Percentiles rank a stretch among this genome's conserved stretches.
Evolutionary conservation across 1,139 yeast genomes (phyloP).

Genomic region (Waltiozyma sp.): DNA sequence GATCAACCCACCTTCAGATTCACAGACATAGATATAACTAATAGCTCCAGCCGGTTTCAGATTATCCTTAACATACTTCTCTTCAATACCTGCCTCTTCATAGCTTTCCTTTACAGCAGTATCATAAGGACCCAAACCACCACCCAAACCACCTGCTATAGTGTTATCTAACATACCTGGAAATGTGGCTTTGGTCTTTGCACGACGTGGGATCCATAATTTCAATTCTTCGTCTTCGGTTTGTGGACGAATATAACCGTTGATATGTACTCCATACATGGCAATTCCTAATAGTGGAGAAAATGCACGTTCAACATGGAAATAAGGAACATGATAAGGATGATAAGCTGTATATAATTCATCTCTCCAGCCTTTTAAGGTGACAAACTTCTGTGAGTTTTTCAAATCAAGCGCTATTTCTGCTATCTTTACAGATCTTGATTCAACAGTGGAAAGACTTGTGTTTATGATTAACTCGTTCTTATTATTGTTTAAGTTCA

Average conservation of each 20-base stretch:
- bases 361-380: conserved; percentile 72
- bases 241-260: conserved; percentile 52
- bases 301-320: conserved; percentile 68
- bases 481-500: conserved; percentile 26
- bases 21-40: conserved; percentile 35
- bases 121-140: conserved; percentile 65
- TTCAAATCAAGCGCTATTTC: conserved; percentile 36
- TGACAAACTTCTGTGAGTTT: conserved; percentile 26
- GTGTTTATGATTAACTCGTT: conserved; percentile 29
- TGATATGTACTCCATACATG: conserved; percentile 83
- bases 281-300: conserved; percentile 75
- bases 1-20: conserved; percentile 38
- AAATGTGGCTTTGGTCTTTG: conserved; percentile 69
- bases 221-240: conserved; percentile 31
- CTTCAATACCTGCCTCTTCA: conserved; percentile 81
- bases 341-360: conserved; percentile 70
- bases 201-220: conserved; percentile 81
- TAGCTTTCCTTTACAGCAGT: conserved; percentile 77
- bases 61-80: conserved; percentile 35
- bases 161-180: conserved; percentile 90
- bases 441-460: conserved; percentile 32
- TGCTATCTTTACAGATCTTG: conserved; percentile 35
- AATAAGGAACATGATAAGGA: conserved; percentile 43
- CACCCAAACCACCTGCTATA: conserved; percentile 89
- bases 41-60: conserved; percentile 51